Evolutionary conservation across 108 stramenopile genomes (phyloP).

Genomic region (Cyclotella atomus): DNA sequence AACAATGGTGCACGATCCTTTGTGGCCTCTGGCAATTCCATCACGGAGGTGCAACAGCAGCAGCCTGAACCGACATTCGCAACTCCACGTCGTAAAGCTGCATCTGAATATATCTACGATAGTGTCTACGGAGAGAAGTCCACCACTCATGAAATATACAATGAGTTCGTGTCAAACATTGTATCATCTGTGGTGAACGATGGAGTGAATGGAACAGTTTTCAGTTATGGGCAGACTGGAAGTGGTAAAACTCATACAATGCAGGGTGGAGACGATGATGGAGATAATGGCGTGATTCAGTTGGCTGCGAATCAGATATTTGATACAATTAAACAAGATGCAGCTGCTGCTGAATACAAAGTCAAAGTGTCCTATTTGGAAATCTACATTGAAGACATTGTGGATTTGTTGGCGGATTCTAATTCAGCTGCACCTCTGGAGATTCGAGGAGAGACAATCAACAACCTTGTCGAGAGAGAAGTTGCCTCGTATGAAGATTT

Average conservation of each 20-base stretch:
- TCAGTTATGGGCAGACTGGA: constrained; percentile 95
- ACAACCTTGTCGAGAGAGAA: constrained; percentile 69
- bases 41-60: not conserved
- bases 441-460: constrained; percentile 91
- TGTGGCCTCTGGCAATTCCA: not conserved
- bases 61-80: not conserved
- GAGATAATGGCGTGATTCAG: constrained; percentile 70
- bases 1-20: not conserved
- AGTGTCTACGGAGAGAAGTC: constrained; percentile 83
- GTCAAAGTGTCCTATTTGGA: constrained; percentile 95
- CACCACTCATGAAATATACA: constrained; percentile 86
- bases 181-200: constrained; percentile 77
- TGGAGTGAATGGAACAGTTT: constrained; percentile 98
- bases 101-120: constrained; percentile 84
- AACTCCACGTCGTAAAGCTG: not conserved
- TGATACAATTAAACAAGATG: constrained; percentile 57
- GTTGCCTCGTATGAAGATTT: constrained; percentile 80
- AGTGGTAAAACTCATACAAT: constrained; percentile 93
- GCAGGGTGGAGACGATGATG: constrained; percentile 88
- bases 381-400: constrained; percentile 98
- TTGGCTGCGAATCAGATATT: constrained; percentile 88
- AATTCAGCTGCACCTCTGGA: constrained; percentile 64
- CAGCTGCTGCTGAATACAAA: constrained; percentile 63
- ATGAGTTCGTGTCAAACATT: constrained; percentile 80
- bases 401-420: constrained; percentile 84